Evolutionary conservation across 2,329 filamentous ascomycete genomes (phyloP).

Genomic region (Pseudocercospora macadamiae): DNA sequence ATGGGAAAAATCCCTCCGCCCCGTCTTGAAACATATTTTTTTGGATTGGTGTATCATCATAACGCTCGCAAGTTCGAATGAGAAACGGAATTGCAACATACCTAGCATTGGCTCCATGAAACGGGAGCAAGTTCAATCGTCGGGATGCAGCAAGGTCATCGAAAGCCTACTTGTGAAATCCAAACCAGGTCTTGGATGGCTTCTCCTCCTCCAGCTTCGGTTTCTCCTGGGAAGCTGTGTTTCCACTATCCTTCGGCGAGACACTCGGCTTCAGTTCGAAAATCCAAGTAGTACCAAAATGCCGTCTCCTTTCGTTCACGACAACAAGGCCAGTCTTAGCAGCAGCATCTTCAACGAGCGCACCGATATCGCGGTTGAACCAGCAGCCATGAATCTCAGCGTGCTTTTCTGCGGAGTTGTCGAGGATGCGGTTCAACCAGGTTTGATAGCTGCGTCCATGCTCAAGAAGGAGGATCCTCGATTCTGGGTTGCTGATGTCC

Average conservation of each 20-base stretch:
- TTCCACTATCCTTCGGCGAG: background rate
- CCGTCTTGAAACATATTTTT: slow-evolving; percentile 41
- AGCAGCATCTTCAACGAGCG: slow-evolving; percentile 52
- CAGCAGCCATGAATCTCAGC: slow-evolving; percentile 55
- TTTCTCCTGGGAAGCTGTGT: background rate
- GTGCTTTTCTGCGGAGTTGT: slow-evolving; percentile 50
- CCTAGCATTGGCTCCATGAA: too few species aligned
- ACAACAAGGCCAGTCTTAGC: slow-evolving; percentile 51
- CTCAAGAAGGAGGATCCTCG: slow-evolving; percentile 53
- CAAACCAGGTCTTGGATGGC: slow-evolving; percentile 15
- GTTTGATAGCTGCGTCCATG: slow-evolving; percentile 53
- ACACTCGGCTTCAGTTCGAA: slow-evolving; percentile 48
- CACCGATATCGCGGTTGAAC: slow-evolving; percentile 57
- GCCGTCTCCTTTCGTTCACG: slow-evolving; percentile 48
- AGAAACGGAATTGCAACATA: slow-evolving; percentile 8
- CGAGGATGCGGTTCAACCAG: slow-evolving; percentile 53
- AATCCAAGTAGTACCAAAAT: slow-evolving; percentile 55
- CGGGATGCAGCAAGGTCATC: too few species aligned
- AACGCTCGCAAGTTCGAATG: background rate
- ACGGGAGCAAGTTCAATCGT: too few species aligned
- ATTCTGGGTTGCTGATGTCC: slow-evolving; percentile 46
- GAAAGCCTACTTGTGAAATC: too few species aligned
- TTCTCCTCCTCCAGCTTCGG: background rate
- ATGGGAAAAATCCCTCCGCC: slow-evolving; percentile 32
- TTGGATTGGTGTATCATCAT: slow-evolving; percentile 35